Evolutionary conservation across 2,329 filamentous ascomycete species (phyloP).

Genomic region (Pseudogymnoascus sp.): DNA sequence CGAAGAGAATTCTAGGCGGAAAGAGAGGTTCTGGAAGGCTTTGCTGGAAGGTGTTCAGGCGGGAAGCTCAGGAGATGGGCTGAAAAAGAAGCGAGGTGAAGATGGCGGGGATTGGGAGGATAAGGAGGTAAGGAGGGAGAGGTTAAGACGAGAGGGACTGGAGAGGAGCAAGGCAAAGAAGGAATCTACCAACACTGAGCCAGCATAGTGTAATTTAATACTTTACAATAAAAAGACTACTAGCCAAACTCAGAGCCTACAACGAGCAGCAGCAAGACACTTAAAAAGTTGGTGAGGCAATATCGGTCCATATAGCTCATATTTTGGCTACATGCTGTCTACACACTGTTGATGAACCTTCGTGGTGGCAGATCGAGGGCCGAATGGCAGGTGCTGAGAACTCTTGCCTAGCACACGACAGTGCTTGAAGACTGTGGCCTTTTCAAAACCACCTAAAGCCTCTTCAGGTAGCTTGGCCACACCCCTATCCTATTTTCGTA

Average conservation of each 20-base stretch:
- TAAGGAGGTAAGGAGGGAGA: conserved; percentile 39
- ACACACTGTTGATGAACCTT: background rate
- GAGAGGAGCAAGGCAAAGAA: conserved; percentile 31
- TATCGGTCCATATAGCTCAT: conserved; percentile 1
- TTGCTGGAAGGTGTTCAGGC: conserved; percentile 15
- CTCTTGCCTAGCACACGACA: conserved; percentile 5
- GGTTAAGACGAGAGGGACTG: conserved; percentile 51
- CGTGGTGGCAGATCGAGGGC: background rate
- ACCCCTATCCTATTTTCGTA: background rate
- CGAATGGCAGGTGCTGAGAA: conserved; percentile 1
- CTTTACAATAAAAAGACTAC: background rate
- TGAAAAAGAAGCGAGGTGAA: conserved; percentile 22
- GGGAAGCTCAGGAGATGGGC: conserved; percentile 15
- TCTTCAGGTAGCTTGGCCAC: conserved; percentile 5
- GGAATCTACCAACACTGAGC: background rate
- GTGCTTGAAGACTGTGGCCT: conserved; percentile 4
- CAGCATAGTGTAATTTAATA: background rate
- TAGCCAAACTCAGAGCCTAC: background rate
- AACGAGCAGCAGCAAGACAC: background rate
- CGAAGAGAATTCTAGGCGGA: conserved; percentile 57
- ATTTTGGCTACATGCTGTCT: conserved; percentile 3
- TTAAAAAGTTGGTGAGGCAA: too few relatives aligned
- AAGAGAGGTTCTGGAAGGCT: conserved; percentile 51
- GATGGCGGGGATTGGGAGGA: conserved; percentile 47
- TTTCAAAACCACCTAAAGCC: background rate